Evolutionary conservation across 2,329 filamentous ascomycete genomes (phyloP), one percentile per base, ranked within the genome.

Genomic region (Fusarium longipes): DNA sequence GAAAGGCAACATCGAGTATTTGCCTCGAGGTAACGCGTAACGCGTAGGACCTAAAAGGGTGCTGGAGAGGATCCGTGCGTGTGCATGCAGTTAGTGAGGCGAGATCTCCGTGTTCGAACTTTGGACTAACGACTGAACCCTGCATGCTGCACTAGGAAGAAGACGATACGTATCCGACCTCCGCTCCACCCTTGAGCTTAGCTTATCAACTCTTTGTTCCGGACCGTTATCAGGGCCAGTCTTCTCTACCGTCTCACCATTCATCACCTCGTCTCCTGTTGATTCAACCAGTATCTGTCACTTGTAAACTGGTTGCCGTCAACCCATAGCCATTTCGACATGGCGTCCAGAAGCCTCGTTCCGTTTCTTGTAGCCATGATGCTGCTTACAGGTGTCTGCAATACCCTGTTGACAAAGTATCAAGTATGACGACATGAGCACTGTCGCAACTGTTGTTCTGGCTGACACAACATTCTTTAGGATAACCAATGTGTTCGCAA

Each of bases 401-500:
- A 99, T 79, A 99, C 96, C 3, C 87, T 99, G 64, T 85, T 99
- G 74, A 97, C 95, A 72, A 99, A 99, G 77, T 97, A 94, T 76
- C 95, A 98, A 83, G 93, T 94, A 79, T 63, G 82, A 76, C 42
- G 39, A 63, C 53, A 61, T 67, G 20, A 35, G 25, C 50, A 48
- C 22, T 11, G n/a, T 48, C 30, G 30, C 30, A 45, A 47, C 43
- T 24, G 47, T 24, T 24, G 29, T 57, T 18, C 42, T 22, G 25
- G 39, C 39, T 63, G 36, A 57, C 53, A 65, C 39, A 44, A 36
- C 27, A n/a, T 44, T 25, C 18, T 27, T 22, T 50, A 93, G 92
- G 96, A 99, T 78, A 97, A 97, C 84, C 93, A 97, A 89, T 99
- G 96, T 81, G 92, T 98, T 38, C 87, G 91, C 69, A 89, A 98